These are phyloP conservation scores for Pythium grandisporangium DNA, from an alignment of 352 stramenopile species.

Conservation along the genomic window DNA sequence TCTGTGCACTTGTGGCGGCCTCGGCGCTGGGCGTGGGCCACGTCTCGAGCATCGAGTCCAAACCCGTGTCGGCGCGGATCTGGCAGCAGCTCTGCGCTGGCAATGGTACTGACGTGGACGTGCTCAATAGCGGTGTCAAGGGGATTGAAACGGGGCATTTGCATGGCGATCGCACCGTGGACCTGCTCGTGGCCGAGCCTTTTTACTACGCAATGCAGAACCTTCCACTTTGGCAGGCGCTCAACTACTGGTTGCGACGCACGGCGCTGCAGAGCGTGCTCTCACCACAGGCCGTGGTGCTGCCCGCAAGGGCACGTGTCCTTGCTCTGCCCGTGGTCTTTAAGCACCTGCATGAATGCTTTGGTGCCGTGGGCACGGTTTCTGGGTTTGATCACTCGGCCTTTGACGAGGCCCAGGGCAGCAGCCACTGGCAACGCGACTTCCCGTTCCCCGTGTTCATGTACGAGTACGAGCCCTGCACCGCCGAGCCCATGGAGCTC, in stretches of 20 bases:
- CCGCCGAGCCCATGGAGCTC: constrained; percentile 30
- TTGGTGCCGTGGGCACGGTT: constrained; percentile 59
- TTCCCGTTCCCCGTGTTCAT: constrained; percentile 80
- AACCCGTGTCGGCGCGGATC: constrained; percentile 70
- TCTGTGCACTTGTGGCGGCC: constrained; percentile 52
- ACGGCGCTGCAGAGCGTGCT: constrained; percentile 37
- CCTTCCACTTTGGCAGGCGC: constrained; percentile 65
- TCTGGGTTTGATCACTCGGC: constrained; percentile 60
- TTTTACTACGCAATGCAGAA: constrained; percentile 88
- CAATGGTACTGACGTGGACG: constrained; percentile 35
- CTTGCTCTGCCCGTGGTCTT: constrained; percentile 56
- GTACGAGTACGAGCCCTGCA: constrained; percentile 41
- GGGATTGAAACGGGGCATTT: constrained; percentile 50
- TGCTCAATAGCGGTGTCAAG: constrained; percentile 67
- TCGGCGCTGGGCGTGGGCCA: constrained; percentile 28
- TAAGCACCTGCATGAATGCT: constrained; percentile 68
- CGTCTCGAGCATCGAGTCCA: constrained; percentile 72
- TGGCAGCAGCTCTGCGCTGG: constrained; percentile 56
- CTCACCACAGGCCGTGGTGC: constrained; percentile 21
- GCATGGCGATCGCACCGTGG: constrained; percentile 28
- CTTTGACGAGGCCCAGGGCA: constrained; percentile 67
- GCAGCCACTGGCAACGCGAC: constrained; percentile 60
- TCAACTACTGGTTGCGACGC: constrained; percentile 79
- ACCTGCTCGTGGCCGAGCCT: constrained; percentile 60
- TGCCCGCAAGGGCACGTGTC: constrained; percentile 41